Base-by-base conservation (phyloP, 2,329 filamentous ascomycete genomes). In the Aspergillus calidoustus region DNA sequence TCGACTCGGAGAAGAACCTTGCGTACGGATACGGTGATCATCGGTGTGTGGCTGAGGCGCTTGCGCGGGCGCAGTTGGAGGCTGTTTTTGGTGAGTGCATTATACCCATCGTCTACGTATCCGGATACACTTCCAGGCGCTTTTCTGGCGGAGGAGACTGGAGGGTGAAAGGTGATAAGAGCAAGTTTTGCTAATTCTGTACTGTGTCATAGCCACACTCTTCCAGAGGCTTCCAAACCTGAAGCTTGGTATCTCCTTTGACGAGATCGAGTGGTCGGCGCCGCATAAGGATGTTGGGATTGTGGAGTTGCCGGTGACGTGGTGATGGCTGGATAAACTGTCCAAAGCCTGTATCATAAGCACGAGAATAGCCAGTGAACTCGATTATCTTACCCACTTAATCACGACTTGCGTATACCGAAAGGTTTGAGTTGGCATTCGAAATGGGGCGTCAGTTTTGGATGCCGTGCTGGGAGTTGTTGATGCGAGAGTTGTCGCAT, bases 211-310 rank as follows among this genome's bases (percentile, higher is more conserved):
- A 46, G 53, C 9, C 8, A 4, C 11, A 23, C 47, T 58, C 22
- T 58, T 58, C 56, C 56, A 44, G 47, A 58, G 44, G 23, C 47
- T 58, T 25, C 56, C 56, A 34, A 52, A 58, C 9, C 34, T 58
- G n/a, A 44, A 52, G 38, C 56, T 58, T 3, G 56, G 30, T 8
- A 51, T 52, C n/a, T 7, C 31, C 13, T 48, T 22, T 3, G 48
- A 41, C 9, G 47, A 58, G 49, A 34, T 58, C n/a, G 13, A 52
- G 22, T 58, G 51, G 51, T 43, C 56, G 4, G n/a, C 47, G 3
- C 48, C 56, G 34, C 41, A 34, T 19, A 34, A 34, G 34, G 41
- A 58, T 58, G 56, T 58, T 9, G 56, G 56, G 17, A 41, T 58
- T 44, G 19, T 43, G 5, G 31, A 46, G 11, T 23, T 58, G 23